These are phyloP conservation scores for Venturia asperata DNA, from an alignment of 2,329 filamentous ascomycete species.

Conservation along the genomic window DNA sequence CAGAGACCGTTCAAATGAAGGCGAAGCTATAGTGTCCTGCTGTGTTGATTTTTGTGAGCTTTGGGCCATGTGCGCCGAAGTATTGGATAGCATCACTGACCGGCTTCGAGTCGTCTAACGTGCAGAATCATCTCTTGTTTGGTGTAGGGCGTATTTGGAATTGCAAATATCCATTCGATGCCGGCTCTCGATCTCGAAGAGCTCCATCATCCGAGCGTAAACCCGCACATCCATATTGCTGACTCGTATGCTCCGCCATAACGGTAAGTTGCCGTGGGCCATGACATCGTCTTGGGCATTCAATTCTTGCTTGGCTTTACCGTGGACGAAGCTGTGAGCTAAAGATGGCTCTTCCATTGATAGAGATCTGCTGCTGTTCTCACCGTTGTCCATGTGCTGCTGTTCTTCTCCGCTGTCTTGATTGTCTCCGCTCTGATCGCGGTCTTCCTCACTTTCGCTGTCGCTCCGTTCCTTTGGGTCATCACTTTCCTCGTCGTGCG, in stretches of 20 bases:
- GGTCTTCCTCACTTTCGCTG: slow-evolving; percentile 2
- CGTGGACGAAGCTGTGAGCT: neutral
- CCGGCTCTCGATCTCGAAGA: slow-evolving; percentile 10
- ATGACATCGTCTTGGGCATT: neutral
- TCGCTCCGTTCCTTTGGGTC: neutral
- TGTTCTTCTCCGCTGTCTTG: slow-evolving; percentile 6
- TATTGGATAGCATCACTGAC: neutral
- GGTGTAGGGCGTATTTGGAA: neutral
- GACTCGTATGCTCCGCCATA: neutral
- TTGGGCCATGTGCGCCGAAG: neutral
- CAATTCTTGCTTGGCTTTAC: neutral
- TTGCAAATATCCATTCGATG: neutral
- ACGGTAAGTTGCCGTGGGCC: neutral
- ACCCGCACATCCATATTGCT: neutral
- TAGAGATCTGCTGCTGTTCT: neutral
- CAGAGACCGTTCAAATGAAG: slow-evolving; percentile 21
- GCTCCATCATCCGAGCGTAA: slow-evolving; percentile 6
- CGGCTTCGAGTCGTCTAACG: neutral
- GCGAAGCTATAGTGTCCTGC: slow-evolving; percentile 16
- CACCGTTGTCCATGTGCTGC: neutral
- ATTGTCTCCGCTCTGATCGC: neutral
- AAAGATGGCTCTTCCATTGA: neutral
- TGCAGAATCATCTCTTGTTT: neutral
- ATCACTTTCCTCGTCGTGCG: neutral
- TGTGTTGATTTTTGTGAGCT: neutral